Conservation (phyloP, 192 early-diverging fungal genomes). For the Coemansia sp. region DNA sequence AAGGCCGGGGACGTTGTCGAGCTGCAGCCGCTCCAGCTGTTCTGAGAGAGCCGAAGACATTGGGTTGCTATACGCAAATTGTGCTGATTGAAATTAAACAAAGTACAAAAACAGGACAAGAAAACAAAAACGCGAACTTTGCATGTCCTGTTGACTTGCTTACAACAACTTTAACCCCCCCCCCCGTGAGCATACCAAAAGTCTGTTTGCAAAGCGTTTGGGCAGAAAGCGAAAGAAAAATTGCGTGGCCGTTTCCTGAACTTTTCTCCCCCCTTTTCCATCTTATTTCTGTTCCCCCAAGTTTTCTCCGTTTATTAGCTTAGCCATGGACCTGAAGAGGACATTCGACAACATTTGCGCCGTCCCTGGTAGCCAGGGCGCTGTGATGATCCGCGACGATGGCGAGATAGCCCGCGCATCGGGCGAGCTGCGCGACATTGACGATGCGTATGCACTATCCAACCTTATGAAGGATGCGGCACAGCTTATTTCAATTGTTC, state of each 20-base stretch:
- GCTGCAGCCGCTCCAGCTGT: conserved; percentile 29
- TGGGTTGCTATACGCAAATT: conserved; percentile 1
- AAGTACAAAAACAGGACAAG: background rate
- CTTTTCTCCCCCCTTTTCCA: background rate
- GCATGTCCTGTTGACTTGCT: background rate
- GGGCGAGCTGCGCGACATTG: conserved; percentile 23
- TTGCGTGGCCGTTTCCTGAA: background rate
- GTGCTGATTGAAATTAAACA: background rate
- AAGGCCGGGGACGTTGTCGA: conserved; percentile 33
- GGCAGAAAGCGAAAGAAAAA: background rate
- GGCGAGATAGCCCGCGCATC: conserved; percentile 40
- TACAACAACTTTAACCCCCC: background rate
- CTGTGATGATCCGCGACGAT: conserved; percentile 50
- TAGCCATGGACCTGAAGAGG: conserved; percentile 39
- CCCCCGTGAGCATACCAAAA: background rate
- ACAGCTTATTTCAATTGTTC: conserved; percentile 30
- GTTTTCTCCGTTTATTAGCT: background rate
- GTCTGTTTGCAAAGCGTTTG: background rate
- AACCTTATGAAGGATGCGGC: conserved; percentile 45
- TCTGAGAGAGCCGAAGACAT: conserved; percentile 38
- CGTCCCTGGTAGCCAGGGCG: conserved; percentile 40
- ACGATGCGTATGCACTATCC: conserved; percentile 35
- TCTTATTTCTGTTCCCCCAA: background rate
- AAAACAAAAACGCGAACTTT: background rate
- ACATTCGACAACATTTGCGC: conserved; percentile 50